Conservation (phyloP, 2,329 filamentous ascomycete species). For the Fusarium sp. region DNA sequence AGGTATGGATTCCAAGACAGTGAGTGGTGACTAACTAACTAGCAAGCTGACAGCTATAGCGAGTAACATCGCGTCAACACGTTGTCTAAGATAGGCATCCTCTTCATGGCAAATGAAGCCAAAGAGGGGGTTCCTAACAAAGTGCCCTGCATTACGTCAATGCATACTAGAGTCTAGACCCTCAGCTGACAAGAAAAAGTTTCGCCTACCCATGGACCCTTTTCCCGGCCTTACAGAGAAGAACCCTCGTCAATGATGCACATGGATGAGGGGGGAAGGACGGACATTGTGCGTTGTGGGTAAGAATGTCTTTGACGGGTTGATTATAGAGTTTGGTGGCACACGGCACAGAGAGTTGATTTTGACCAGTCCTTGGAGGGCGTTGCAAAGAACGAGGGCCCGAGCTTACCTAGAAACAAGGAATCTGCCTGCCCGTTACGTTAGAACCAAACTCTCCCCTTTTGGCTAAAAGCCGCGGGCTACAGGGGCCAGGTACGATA, state of each 20-base stretch:
- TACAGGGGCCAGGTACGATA: background rate
- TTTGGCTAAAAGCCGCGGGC: background rate
- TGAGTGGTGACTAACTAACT: background rate
- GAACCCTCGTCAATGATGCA: background rate
- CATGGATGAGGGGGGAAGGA: background rate
- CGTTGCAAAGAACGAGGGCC: background rate
- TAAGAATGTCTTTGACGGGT: background rate
- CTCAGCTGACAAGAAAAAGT: background rate
- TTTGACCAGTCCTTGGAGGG: background rate
- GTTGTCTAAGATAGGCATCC: background rate
- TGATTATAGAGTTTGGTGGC: conserved; percentile 13
- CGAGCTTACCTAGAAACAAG: background rate
- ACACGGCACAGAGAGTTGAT: background rate
- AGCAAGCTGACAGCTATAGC: background rate
- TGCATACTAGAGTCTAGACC: conserved; percentile 1
- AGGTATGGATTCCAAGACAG: conserved; percentile 13
- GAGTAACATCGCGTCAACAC: background rate
- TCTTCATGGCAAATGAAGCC: background rate
- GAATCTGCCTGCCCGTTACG: background rate
- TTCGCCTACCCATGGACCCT: background rate
- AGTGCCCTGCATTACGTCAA: background rate
- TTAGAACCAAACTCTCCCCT: background rate
- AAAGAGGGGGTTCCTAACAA: background rate
- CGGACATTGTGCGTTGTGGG: background rate
- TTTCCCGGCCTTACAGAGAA: background rate